Evolutionary conservation across 2,329 filamentous ascomycete genomes (phyloP).

Genomic region (Alternaria brassicae): DNA sequence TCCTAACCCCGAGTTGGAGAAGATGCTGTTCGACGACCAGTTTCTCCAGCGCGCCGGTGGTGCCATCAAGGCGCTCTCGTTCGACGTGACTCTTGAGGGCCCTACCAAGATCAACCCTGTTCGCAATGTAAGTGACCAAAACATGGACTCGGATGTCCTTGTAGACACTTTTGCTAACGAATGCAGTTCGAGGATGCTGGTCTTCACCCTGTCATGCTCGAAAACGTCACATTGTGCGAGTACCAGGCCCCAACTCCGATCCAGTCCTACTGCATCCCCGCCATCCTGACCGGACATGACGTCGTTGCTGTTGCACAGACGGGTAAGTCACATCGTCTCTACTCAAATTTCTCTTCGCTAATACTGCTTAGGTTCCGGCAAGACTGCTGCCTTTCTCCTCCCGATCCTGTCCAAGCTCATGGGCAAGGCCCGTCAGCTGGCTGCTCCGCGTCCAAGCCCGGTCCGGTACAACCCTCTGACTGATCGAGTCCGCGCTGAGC

Average conservation of each 20-base stretch:
- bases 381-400: conserved; percentile 91
- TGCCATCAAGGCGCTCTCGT: conserved; percentile 67
- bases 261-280: conserved; percentile 83
- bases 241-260: conserved; percentile 83
- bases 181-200: conserved; percentile 75
- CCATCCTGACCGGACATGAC: conserved; percentile 78
- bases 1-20: conserved; percentile 71
- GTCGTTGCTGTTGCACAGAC: conserved; percentile 92
- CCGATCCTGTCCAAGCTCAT: conserved; percentile 90
- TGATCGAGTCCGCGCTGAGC: conserved; percentile 75
- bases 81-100: conserved; percentile 61
- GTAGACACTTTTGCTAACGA: not conserved
- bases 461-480: conserved; percentile 60
- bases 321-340: conserved; percentile 62
- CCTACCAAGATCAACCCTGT: conserved; percentile 58
- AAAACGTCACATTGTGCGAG: conserved; percentile 76
- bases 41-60: conserved; percentile 63
- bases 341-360: not conserved
- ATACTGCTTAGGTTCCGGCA: conserved; percentile 78
- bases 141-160: not conserved
- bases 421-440: conserved; percentile 92
- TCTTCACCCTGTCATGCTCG: conserved; percentile 81
- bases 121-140: conserved; percentile 53
- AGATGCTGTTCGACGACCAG: conserved; percentile 71
- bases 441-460: conserved; percentile 75